Evolutionary conservation across 164 flowering plant genomes (phyloP).

Genomic region (Aristolochia fimbriata): DNA sequence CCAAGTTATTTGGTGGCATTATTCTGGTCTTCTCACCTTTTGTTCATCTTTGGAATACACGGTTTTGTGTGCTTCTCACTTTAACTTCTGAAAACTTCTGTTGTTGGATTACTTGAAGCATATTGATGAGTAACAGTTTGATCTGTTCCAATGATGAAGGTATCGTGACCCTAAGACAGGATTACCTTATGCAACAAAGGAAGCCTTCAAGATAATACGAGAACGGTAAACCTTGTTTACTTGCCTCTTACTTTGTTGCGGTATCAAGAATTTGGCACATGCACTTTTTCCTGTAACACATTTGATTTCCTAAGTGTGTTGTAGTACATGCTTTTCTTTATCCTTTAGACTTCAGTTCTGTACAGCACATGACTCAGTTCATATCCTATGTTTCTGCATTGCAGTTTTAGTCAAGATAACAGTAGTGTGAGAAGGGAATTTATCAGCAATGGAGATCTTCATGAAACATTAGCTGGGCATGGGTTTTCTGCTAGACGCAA

Average conservation of each 20-base stretch:
- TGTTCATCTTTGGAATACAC: not conserved
- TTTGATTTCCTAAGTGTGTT: not conserved
- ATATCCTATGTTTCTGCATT: not conserved
- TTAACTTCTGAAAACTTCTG: no score
- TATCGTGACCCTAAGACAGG: slow-evolving; percentile 96
- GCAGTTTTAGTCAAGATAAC: slow-evolving; percentile 36
- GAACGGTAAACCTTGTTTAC: slow-evolving; percentile 41
- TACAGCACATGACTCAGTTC: not conserved
- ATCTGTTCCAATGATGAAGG: slow-evolving; percentile 30
- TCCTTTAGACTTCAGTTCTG: no score
- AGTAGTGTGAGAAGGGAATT: slow-evolving; percentile 16
- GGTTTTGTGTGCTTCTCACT: no score
- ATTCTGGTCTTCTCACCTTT: not conserved
- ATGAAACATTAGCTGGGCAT: slow-evolving; percentile 36
- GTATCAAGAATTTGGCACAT: not conserved
- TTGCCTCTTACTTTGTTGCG: not conserved
- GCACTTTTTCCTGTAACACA: not conserved
- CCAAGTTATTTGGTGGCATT: not conserved
- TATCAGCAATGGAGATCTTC: slow-evolving; percentile 34
- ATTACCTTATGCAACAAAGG: slow-evolving; percentile 79
- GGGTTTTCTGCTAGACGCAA: slow-evolving; percentile 43
- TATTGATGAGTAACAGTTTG: not conserved
- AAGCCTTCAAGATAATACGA: slow-evolving; percentile 75
- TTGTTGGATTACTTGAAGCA: no score
- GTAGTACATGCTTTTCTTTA: no score